Percentiles rank a stretch among this genome's conserved stretches.
Conservation (phyloP, 805 yeast species). For the Hanseniaspora taiwanica region DNA sequence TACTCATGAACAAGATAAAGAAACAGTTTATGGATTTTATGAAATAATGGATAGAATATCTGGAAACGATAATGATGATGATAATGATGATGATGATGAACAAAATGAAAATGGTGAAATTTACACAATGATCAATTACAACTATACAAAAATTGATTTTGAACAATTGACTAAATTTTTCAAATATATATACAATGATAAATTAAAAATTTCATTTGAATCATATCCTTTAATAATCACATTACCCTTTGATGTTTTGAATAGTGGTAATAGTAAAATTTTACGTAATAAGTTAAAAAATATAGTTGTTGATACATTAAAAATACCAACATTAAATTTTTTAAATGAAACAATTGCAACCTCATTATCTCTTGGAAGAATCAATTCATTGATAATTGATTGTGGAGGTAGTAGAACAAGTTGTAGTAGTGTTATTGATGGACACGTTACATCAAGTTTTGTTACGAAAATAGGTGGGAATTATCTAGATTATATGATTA, state of each 20-base stretch:
- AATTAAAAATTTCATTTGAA: constrained; percentile 35
- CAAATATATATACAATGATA: constrained; percentile 44
- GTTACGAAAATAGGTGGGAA: constrained; percentile 77
- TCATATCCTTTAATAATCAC: constrained; percentile 56
- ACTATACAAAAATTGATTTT: constrained; percentile 34
- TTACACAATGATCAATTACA: constrained; percentile 40
- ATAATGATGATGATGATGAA: too few species aligned
- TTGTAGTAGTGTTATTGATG: constrained; percentile 70
- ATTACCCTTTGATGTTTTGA: constrained; percentile 25
- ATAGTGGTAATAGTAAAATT: not conserved
- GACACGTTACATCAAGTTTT: constrained; percentile 45
- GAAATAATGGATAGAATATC: constrained; percentile 16
- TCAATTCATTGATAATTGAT: constrained; percentile 70
- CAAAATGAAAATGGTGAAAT: constrained; percentile 13
- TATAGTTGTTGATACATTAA: constrained; percentile 58
- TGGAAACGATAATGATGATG: constrained; percentile 3
- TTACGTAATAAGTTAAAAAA: constrained; percentile 51
- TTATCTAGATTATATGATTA: constrained; percentile 54
- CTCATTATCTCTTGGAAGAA: constrained; percentile 63
- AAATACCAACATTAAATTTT: constrained; percentile 66
- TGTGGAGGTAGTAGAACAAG: constrained; percentile 57
- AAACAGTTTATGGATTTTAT: constrained; percentile 16
- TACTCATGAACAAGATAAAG: constrained; percentile 2
- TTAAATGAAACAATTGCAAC: constrained; percentile 68
- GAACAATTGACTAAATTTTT: constrained; percentile 42